These are phyloP conservation scores for Xylaria intraflava DNA, from an alignment of 495 filamentous ascomycete genomes.

Conservation along the genomic window DNA sequence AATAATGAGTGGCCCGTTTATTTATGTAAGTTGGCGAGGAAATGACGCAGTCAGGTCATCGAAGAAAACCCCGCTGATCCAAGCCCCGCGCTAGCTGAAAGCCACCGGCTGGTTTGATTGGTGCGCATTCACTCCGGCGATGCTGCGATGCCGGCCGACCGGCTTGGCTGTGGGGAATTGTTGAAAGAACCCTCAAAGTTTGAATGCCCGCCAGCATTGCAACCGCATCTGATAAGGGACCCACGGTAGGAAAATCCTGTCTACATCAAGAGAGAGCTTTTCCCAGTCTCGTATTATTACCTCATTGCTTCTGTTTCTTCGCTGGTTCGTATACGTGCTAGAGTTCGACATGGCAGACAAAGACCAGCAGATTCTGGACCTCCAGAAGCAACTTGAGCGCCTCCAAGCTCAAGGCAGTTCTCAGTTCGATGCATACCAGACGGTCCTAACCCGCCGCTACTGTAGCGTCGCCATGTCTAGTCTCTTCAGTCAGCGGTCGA, in stretches of 20 bases:
- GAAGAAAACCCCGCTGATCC: background rate
- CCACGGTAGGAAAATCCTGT: background rate
- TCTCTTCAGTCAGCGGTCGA: slow-evolving; percentile 64
- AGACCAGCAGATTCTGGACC: slow-evolving; percentile 6
- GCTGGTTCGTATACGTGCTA: background rate
- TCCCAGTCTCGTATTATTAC: background rate
- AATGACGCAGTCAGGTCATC: too few species aligned
- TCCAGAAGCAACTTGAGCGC: slow-evolving; percentile 8
- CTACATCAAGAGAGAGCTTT: background rate
- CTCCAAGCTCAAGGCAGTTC: background rate
- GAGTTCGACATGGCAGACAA: slow-evolving; percentile 4
- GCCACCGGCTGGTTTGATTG: background rate
- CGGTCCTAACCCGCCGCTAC: slow-evolving; percentile 68
- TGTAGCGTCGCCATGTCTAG: slow-evolving; percentile 52
- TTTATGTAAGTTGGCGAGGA: too few species aligned
- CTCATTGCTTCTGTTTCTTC: background rate
- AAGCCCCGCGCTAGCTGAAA: background rate
- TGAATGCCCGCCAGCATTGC: background rate
- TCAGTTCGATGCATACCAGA: slow-evolving; percentile 41
- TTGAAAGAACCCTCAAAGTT: too few species aligned
- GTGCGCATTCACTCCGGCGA: background rate
- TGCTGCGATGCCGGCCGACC: slow-evolving; percentile 4
- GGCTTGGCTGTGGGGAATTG: slow-evolving; percentile 2
- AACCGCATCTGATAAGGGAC: background rate
- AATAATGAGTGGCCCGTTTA: too few species aligned